A percentile compares a stretch with the other conserved stretches of the same genome.
These are phyloP conservation scores for Plenodomus tracheiphilus DNA, from an alignment of 2,329 filamentous ascomycete genomes.

Conservation along the genomic window DNA sequence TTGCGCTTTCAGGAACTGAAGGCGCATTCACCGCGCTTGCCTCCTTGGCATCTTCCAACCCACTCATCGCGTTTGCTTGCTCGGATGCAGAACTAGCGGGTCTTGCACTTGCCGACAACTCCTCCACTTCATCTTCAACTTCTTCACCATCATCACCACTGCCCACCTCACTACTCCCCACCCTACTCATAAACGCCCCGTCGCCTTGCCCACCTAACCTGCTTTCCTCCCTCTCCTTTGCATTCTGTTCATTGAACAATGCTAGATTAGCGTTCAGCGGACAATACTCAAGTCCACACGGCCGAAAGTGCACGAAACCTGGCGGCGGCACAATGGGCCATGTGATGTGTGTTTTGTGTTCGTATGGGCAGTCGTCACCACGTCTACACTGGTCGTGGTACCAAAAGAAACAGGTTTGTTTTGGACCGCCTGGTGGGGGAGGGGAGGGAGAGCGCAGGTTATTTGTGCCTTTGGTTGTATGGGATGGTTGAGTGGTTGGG, in stretches of 20 bases:
- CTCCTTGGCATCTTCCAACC: background rate
- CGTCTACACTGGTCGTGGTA: constrained; percentile 25
- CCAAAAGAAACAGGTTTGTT: constrained; percentile 34
- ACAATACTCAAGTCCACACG: constrained; percentile 22
- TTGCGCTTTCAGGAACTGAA: background rate
- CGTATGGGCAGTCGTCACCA: constrained; percentile 10
- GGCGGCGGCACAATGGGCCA: constrained; percentile 26
- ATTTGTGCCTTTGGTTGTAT: background rate
- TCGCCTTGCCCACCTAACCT: constrained; percentile 12
- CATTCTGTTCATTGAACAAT: background rate
- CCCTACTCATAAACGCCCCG: constrained; percentile 6
- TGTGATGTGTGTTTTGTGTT: constrained; percentile 20
- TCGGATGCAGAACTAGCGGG: background rate
- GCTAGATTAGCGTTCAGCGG: constrained; percentile 20
- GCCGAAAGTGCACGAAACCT: constrained; percentile 17
- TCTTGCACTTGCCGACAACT: no score
- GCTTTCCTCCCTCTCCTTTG: background rate
- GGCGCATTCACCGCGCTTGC: constrained; percentile 1
- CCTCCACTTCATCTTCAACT: no score
- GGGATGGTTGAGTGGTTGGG: background rate
- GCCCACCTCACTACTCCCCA: constrained; percentile 1
- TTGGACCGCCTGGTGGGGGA: constrained; percentile 12
- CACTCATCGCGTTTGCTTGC: background rate
- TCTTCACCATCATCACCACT: no score
- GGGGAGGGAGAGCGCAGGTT: background rate